These are phyloP conservation scores for Ambrosiella cleistominuta DNA, from an alignment of 2,329 filamentous ascomycete species.

Conservation along the genomic window DNA sequence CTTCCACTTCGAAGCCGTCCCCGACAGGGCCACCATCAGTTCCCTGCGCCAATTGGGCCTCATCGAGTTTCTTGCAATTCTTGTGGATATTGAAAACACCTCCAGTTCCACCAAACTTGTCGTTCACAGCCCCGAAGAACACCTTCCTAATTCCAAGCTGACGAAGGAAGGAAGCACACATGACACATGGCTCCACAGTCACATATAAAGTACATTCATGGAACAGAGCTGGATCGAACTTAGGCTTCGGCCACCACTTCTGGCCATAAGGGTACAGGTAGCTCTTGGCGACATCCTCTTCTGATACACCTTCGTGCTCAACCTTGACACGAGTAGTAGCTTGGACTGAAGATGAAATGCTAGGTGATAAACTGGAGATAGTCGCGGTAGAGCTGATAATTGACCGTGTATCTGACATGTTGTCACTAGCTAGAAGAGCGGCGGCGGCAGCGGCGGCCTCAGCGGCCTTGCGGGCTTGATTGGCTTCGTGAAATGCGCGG, in stretches of 20 bases:
- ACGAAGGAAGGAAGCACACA: conserved; percentile 85
- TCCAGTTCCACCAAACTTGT: conserved; percentile 91
- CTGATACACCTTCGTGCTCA: conserved; percentile 16
- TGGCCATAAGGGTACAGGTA: conserved; percentile 45
- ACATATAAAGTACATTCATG: conserved; percentile 70
- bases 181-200: conserved; percentile 95
- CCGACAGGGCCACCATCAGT: conserved; percentile 55
- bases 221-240: conserved; percentile 17
- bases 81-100: conserved; percentile 75
- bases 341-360: conserved; percentile 10
- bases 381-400: conserved; percentile 6
- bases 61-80: conserved; percentile 13
- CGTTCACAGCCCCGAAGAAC: conserved; percentile 89
- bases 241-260: conserved; percentile 21
- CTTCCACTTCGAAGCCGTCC: conserved; percentile 61
- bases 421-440: conserved; percentile 10
- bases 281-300: conserved; percentile 35
- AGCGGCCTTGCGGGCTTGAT: conserved; percentile 16
- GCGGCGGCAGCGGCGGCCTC: conserved; percentile 24
- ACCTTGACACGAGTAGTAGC: conserved; percentile 10
- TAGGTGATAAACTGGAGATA: conserved; percentile 9
- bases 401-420: conserved; percentile 7
- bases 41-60: conserved; percentile 10
- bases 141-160: conserved; percentile 80
- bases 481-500: conserved; percentile 13